phyloP scores from a whole-genome alignment of 2,329 filamentous ascomycete species.

The Penicillium sp. region DNA sequence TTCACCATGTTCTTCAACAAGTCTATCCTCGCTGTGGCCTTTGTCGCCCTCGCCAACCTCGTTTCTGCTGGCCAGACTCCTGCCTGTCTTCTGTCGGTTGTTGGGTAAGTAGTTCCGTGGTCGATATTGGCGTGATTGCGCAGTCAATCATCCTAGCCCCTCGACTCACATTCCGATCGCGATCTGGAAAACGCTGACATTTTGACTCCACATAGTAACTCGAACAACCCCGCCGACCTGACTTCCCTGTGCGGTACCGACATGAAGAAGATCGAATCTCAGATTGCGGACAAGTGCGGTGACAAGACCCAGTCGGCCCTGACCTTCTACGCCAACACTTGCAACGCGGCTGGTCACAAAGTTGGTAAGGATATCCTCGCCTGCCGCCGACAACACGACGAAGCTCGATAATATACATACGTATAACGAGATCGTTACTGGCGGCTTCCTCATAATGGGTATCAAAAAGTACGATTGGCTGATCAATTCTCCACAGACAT shows the following conservation, averaged over 20 bases:
- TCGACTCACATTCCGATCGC: slow-evolving; percentile 9
- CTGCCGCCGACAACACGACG: not conserved
- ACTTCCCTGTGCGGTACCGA: slow-evolving; percentile 47
- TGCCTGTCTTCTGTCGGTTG: slow-evolving; percentile 57
- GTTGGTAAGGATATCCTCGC: slow-evolving; percentile 44
- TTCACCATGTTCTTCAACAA: slow-evolving; percentile 54
- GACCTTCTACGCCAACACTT: slow-evolving; percentile 48
- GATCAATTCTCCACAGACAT: slow-evolving; percentile 16
- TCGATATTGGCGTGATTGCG: not conserved
- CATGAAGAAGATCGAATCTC: slow-evolving; percentile 42
- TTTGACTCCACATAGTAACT: slow-evolving; percentile 33
- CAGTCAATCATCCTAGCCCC: not conserved
- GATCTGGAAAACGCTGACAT: slow-evolving; percentile 28
- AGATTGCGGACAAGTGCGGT: slow-evolving; percentile 46
- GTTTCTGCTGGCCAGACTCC: slow-evolving; percentile 54
- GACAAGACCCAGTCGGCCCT: slow-evolving; percentile 42
- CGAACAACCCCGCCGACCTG: slow-evolving; percentile 47
- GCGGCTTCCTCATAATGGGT: slow-evolving; percentile 10
- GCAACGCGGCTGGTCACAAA: slow-evolving; percentile 47
- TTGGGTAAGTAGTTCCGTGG: slow-evolving; percentile 51
- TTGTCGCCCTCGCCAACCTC: slow-evolving; percentile 53
- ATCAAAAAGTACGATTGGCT: slow-evolving; percentile 14
- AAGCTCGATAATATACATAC: not conserved
- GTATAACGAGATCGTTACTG: not conserved
- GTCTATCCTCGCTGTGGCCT: slow-evolving; percentile 49